Base-by-base conservation (phyloP, 1,284 basidiomycete genomes). In the Phellinidium pouzarii region DNA sequence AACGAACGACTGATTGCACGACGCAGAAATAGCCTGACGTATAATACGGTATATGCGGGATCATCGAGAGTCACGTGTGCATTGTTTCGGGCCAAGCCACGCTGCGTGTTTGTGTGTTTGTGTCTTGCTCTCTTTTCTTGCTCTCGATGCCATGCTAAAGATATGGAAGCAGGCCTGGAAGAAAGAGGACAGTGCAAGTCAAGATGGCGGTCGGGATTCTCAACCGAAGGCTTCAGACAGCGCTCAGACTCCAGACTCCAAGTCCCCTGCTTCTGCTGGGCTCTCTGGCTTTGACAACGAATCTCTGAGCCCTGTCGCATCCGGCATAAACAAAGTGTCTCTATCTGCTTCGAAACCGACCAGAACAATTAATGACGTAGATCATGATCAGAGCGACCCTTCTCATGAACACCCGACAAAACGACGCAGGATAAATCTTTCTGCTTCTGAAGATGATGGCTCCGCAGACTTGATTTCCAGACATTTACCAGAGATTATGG, bases 151-250 rank as follows among this genome's bases (percentile, higher is more conserved):
- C 26, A 82, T 82, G 79, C 65, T 80, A 57, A 77, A 74, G 48
- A 64, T 73, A 51, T 77, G 77, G 74, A 78, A 75, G 62, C 66
- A 77, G 47, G 71, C 73, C 48, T 78, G 77, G 71, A 70, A 69
- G 59, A 68, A 69, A 43, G 65, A 66, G 42, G 67, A 65, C 50
- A 59, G 57, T 29, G 50, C 57, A 48, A 59, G 49, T 53, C 62
- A 58, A 45, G 62, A 59, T 59, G 62, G 59, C 48, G 58, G 59
- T 53, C 62, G 63, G 59, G 64, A 62, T 34, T 53, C 59, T 55
- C 61, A 59, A 54, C 59, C 58, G 62, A 65, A 64, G 68, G 66
- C 64, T 62, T 51, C 61, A 59, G 63, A 61, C 59, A 58, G 59
- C 59, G 62, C 59, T 59, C 59, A 60, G 57, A 59, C 64, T 59